phyloP scores from a whole-genome alignment of 2,329 filamentous ascomycete genomes.

The Apiospora hydei region DNA sequence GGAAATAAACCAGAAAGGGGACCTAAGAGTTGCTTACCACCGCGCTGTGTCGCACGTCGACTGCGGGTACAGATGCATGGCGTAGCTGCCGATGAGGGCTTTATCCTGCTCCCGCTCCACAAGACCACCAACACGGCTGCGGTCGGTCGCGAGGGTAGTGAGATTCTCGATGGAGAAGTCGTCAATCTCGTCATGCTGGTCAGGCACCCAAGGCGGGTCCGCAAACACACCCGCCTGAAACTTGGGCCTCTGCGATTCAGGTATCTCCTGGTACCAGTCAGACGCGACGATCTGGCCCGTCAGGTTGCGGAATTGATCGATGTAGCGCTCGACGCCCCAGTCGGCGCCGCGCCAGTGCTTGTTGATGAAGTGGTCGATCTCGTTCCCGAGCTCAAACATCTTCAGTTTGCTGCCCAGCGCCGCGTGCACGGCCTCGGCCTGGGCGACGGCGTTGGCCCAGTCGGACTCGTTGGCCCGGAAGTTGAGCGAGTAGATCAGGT shows the following conservation, averaged over 20 bases:
- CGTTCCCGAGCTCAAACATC: constrained; percentile 46
- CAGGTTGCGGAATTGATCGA: constrained; percentile 43
- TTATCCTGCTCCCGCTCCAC: constrained; percentile 39
- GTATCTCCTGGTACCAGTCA: constrained; percentile 39
- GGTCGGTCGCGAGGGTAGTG: constrained; percentile 32
- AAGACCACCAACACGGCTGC: constrained; percentile 27
- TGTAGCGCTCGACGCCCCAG: constrained; percentile 42
- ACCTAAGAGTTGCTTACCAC: constrained; percentile 30
- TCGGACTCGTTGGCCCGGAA: constrained; percentile 41
- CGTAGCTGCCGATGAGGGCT: constrained; percentile 43
- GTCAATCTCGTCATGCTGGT: constrained; percentile 46
- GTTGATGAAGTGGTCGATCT: constrained; percentile 46
- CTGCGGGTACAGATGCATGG: constrained; percentile 47
- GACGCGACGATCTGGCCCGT: constrained; percentile 40
- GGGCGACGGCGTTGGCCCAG: constrained; percentile 39
- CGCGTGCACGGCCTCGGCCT: constrained; percentile 40
- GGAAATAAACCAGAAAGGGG: not conserved
- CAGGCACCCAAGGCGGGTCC: constrained; percentile 45
- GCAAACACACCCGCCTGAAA: constrained; percentile 46
- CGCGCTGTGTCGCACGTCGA: constrained; percentile 43
- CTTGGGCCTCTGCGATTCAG: constrained; percentile 32
- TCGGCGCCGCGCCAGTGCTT: constrained; percentile 42
- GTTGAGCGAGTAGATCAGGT: constrained; percentile 45
- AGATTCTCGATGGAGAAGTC: constrained; percentile 46
- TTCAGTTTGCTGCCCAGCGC: constrained; percentile 40